Conservation (phyloP, 2,329 filamentous ascomycete species). For the Claviceps africana region DNA sequence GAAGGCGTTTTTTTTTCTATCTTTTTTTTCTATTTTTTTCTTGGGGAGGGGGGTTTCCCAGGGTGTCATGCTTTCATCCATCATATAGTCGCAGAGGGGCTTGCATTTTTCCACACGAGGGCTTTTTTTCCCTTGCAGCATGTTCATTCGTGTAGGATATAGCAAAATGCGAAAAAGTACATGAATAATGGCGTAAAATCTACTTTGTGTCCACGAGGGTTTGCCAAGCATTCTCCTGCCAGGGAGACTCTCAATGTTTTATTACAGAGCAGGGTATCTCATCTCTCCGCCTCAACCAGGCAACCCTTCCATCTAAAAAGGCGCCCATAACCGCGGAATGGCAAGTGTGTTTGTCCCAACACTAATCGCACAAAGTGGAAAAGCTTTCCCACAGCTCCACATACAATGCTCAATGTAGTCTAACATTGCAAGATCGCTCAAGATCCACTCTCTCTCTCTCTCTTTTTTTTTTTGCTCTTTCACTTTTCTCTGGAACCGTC, state of each 20-base stretch:
- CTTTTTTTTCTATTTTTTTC: neutral
- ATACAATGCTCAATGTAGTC: neutral
- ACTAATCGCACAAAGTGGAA: neutral
- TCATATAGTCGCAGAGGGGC: neutral
- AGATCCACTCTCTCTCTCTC: neutral
- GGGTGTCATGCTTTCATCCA: neutral
- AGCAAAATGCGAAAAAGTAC: neutral
- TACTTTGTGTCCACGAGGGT: neutral
- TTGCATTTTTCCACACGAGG: neutral
- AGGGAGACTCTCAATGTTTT: neutral
- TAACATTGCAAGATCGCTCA: neutral
- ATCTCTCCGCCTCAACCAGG: neutral
- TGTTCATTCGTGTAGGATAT: neutral
- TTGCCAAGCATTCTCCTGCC: neutral
- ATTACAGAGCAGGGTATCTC: neutral
- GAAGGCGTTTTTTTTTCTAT: slow-evolving; percentile 15
- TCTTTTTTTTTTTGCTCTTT: neutral
- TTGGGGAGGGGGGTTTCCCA: neutral
- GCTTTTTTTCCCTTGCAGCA: neutral
- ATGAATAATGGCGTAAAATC: neutral
- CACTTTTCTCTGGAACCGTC: neutral
- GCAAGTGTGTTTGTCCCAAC: neutral
- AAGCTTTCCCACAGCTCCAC: neutral
- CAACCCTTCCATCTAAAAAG: neutral
- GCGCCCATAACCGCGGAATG: neutral